These are phyloP conservation scores for Aureobasidium subglaciale DNA, from an alignment of 2,329 filamentous ascomycete species.

Conservation along the genomic window DNA sequence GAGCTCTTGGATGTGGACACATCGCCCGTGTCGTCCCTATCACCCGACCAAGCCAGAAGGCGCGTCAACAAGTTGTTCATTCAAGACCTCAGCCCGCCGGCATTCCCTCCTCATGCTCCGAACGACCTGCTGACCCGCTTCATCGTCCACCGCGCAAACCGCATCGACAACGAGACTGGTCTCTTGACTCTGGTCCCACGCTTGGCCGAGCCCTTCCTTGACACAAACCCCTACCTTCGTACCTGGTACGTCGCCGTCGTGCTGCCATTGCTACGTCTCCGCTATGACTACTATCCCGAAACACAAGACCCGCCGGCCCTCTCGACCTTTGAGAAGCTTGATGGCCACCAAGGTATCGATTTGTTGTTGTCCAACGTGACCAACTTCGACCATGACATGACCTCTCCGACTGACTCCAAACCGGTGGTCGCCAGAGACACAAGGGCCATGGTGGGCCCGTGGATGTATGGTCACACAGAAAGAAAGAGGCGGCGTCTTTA, in stretches of 20 bases:
- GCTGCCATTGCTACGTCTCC: slow-evolving; percentile 61
- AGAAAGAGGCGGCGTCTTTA: slow-evolving; percentile 46
- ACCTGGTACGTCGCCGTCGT: slow-evolving; percentile 64
- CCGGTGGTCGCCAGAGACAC: slow-evolving; percentile 55
- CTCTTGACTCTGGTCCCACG: slow-evolving; percentile 59
- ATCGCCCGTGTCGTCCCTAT: slow-evolving; percentile 50
- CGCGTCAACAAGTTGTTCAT: slow-evolving; percentile 58
- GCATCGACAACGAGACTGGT: slow-evolving; percentile 66
- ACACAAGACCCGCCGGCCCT: slow-evolving; percentile 53
- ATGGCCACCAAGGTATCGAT: slow-evolving; percentile 52
- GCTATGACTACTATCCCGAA: slow-evolving; percentile 61
- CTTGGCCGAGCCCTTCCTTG: slow-evolving; percentile 63
- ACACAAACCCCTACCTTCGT: slow-evolving; percentile 53
- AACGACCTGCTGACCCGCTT: slow-evolving; percentile 56
- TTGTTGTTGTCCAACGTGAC: slow-evolving; percentile 55
- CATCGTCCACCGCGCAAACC: slow-evolving; percentile 59
- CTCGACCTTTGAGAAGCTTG: slow-evolving; percentile 55
- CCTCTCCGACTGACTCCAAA: slow-evolving; percentile 22
- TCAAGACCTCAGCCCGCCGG: slow-evolving; percentile 48
- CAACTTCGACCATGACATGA: slow-evolving; percentile 32
- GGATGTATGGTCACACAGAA: slow-evolving; percentile 60
- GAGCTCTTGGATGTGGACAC: slow-evolving; percentile 45
- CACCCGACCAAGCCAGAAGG: slow-evolving; percentile 57
- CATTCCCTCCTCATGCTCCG: slow-evolving; percentile 42
- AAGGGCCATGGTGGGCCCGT: slow-evolving; percentile 62